Base-by-base conservation (phyloP, 2,329 filamentous ascomycete genomes). In the Ascomycota sp. region DNA sequence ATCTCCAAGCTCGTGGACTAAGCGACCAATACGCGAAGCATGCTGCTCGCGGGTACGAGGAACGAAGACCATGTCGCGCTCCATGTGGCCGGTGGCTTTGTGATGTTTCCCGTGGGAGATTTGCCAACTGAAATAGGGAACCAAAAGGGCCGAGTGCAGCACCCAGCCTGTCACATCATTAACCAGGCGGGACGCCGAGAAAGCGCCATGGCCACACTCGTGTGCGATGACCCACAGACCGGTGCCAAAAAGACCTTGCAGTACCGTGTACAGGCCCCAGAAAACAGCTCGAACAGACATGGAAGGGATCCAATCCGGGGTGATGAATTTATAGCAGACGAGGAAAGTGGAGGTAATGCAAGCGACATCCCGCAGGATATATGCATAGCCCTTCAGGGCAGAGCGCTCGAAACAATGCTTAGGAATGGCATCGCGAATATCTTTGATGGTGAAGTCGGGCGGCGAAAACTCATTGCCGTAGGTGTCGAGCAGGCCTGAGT, bases 81-180 rank as follows among this genome's bases (percentile, higher is more conserved):
- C 83, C 61, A 98, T 75, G 66, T 98, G 72, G 47, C 84, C 89
- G 29, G 89, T 98, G 42, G 84, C 83, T 70, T 95, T 95, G 78
- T 98, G 89, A 66, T 98, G 89, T 72, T 92, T 92, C 64, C 82
- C 79, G 63, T 98, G 89, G 44, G 83, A 92, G 59, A 95, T 84
- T 64, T 98, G 92, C 89, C 89, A 98, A 53, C 82, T 92, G 64
- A 93, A 98, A 64, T 95, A 98, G 16, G 89, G 89, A 33, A 98
- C 86, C 36, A 93, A 66, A 29, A 93, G 72, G 31, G 72, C 57
- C 28, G 84, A 92, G 63, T 95, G 86, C 46, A 81, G 71, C 52
- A 92, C 56, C 80, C 81, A 93, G 48, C 86, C 86, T 37, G 89
- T 82, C 24, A 79, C 71, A 57, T 95, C 83, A 62, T 95, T 95